These are phyloP conservation scores for Coffea eugenioides DNA, from an alignment of 257 asterid genomes.

Conservation along the genomic window DNA sequence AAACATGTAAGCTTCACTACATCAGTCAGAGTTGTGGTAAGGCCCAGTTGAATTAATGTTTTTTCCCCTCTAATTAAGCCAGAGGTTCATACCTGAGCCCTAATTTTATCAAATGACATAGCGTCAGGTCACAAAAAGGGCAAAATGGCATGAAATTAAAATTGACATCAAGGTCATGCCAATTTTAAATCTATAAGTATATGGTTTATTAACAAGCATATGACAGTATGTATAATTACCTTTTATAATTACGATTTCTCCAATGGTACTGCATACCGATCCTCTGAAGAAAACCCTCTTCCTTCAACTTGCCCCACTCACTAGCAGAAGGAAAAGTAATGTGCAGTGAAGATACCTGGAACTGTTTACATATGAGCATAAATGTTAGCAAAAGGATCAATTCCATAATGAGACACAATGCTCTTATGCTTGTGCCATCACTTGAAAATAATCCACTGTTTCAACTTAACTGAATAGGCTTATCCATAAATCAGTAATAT, in stretches of 20 bases:
- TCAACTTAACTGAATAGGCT: not conserved
- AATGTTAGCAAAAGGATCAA: slow-evolving; percentile 8
- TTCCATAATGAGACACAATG: not conserved
- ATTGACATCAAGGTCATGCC: not conserved
- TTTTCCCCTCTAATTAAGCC: not conserved
- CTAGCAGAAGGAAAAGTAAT: slow-evolving; percentile 70
- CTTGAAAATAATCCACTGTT: not conserved
- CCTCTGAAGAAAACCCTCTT: slow-evolving; percentile 88
- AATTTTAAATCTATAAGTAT: not conserved
- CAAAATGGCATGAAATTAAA: not conserved
- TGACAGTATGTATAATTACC: slow-evolving; percentile 39
- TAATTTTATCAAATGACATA: not conserved
- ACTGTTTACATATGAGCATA: slow-evolving; percentile 41
- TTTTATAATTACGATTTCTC: slow-evolving; percentile 78
- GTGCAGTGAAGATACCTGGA: slow-evolving; percentile 89
- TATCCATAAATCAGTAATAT: not conserved
- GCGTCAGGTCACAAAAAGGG: not conserved
- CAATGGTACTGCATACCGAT: slow-evolving; percentile 95
- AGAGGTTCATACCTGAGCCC: not conserved
- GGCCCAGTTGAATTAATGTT: not conserved
- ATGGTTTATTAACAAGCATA: not conserved
- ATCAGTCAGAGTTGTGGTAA: not conserved
- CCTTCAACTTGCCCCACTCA: slow-evolving; percentile 70
- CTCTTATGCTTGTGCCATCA: not conserved
- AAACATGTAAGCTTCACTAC: slow-evolving; percentile 1